A percentile compares a stretch with the other conserved stretches of the same genome.
These are phyloP conservation scores for Funneliformis geosporum DNA, from an alignment of 192 early-diverging fungal species.

Conservation along the genomic window DNA sequence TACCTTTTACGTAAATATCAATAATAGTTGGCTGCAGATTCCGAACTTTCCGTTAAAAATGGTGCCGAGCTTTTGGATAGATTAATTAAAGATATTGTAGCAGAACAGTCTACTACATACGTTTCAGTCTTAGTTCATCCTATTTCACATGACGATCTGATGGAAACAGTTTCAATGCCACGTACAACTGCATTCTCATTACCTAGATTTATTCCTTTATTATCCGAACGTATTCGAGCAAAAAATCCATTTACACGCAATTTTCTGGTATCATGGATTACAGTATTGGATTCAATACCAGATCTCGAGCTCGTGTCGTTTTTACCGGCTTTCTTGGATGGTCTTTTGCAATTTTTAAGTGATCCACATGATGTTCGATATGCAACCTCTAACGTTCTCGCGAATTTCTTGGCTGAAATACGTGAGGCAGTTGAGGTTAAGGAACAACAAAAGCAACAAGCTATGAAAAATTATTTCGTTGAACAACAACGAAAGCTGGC, in stretches of 20 bases:
- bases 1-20: background rate
- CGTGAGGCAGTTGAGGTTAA: slow-evolving; percentile 68
- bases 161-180: slow-evolving; percentile 52
- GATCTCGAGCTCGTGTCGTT: slow-evolving; percentile 91
- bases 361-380: slow-evolving; percentile 91
- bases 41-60: slow-evolving; percentile 89
- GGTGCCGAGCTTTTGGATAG: slow-evolving; percentile 93
- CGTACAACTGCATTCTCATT: slow-evolving; percentile 82
- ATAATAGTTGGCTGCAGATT: slow-evolving; percentile 78
- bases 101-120: slow-evolving; percentile 83
- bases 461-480: slow-evolving; percentile 33
- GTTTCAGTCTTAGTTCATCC: slow-evolving; percentile 39
- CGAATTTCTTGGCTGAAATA: slow-evolving; percentile 91
- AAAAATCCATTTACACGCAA: slow-evolving; percentile 87
- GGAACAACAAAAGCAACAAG: slow-evolving; percentile 51
- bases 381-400: slow-evolving; percentile 77
- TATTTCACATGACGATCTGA: slow-evolving; percentile 37
- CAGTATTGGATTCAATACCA: slow-evolving; percentile 88
- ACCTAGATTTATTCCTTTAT: slow-evolving; percentile 89
- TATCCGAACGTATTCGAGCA: slow-evolving; percentile 89
- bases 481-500: slow-evolving; percentile 25
- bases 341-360: slow-evolving; percentile 84
- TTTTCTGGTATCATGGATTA: slow-evolving; percentile 95
- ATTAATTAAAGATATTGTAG: slow-evolving; percentile 96
- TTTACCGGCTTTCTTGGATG: slow-evolving; percentile 93